Conservation (phyloP, 73 alveolate species). For the Symbiodinium natans region DNA sequence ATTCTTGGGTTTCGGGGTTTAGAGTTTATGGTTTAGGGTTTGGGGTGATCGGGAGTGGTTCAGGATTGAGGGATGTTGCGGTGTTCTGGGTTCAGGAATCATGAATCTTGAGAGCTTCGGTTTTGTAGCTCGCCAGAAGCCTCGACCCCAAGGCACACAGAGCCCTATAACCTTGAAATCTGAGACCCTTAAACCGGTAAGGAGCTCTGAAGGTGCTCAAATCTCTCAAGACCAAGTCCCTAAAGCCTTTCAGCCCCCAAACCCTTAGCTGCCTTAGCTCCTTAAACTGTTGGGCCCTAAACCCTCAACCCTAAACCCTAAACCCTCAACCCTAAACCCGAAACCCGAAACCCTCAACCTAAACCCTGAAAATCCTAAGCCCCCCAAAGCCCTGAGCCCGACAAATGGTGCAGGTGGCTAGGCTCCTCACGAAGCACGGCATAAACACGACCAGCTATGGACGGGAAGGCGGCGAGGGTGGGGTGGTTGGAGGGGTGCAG, state of each 20-base stretch:
- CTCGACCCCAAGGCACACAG: too few relatives aligned
- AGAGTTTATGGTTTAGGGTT: background rate
- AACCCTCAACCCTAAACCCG: too few relatives aligned
- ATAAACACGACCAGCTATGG: slow-evolving; percentile 48
- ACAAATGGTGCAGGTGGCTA: background rate
- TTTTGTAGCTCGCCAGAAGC: too few relatives aligned
- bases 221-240: background rate
- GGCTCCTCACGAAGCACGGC: slow-evolving; percentile 50
- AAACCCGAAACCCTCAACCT: background rate
- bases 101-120: background rate
- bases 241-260: too few relatives aligned
- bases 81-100: background rate
- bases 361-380: background rate
- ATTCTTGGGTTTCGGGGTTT: too few relatives aligned
- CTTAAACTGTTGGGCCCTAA: background rate
- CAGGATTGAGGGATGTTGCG: background rate
- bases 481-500: background rate
- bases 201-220: background rate
- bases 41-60: background rate
- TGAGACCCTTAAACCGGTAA: background rate
- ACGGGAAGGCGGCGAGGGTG: slow-evolving; percentile 15
- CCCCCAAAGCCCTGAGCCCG: background rate
- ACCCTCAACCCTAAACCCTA: too few relatives aligned
- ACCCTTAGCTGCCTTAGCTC: background rate
- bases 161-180: too few relatives aligned